Base-by-base conservation (phyloP, 768 basidiomycete species). In the Boletus patriciae region DNA sequence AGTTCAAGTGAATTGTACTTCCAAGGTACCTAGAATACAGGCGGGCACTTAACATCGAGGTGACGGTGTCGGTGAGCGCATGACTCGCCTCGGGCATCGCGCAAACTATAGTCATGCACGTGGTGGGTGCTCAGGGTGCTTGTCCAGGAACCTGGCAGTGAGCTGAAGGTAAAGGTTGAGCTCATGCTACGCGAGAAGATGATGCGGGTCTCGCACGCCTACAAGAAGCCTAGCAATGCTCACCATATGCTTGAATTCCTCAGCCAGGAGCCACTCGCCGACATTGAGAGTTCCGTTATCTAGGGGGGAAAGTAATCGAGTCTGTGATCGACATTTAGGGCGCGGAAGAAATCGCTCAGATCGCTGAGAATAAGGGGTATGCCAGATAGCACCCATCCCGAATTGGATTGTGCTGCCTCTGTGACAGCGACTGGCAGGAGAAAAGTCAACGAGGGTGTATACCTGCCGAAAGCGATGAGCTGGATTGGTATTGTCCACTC, bases 251-350 rank as follows among this genome's bases (percentile, higher is more conserved):
- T 82, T 83, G 55, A 87, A 62, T 57, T 88, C 86, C 59, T 87
- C 82, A n/a, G 72, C 63, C 10, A 92, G 62, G 25, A 92, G 63
- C 88, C 88, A 92, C 57, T 88, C 85, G 42, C 62, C 66, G 10
- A 70, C 15, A 16, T 60, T 52, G 12, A 70, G 61, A 1, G 50
- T 58, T 23, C 60, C 67, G 3, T 64, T 68, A 59, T 92, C 90
- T 15, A 91, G 69, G 18, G 68, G 73, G 21, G 81, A 74, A 3
- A 92, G 75, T 6, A 66, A 38, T 77, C 75, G 3, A 78, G 72
- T 65, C 80, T 83, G 42, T 74, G 80, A 52, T 84, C 80, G 3
- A 80, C 75, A 53, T 86, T 83, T 33, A 91, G 73, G 6, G 79
- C 70, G 8, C 74, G 76, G 65, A 85, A 79, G 70, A 91, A 90